Conservation (phyloP, 768 basidiomycete species). For the Pleurotus platypus region DNA sequence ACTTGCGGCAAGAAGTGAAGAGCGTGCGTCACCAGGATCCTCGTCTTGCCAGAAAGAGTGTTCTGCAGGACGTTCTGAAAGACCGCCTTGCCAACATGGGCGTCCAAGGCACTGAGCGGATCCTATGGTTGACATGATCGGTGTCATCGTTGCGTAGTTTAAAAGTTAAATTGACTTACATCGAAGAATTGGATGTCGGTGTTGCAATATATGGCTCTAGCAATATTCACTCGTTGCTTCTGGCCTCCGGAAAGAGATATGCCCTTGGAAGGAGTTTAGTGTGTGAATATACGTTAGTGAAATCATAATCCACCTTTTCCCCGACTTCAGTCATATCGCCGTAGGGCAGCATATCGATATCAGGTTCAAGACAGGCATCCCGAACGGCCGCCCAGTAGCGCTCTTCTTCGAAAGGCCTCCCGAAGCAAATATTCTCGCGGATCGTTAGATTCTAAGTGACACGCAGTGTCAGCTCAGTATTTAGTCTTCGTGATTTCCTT, state of each 20-base stretch:
- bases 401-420: constrained; percentile 75
- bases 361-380: constrained; percentile 76
- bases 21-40: constrained; percentile 88
- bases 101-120: constrained; percentile 87
- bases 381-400: constrained; percentile 79
- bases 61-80: constrained; percentile 81
- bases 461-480: not conserved
- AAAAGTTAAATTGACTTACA: constrained; percentile 22
- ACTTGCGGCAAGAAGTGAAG: constrained; percentile 86
- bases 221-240: constrained; percentile 79
- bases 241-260: constrained; percentile 85
- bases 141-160: not conserved
- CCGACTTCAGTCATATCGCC: constrained; percentile 86
- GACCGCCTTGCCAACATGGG: constrained; percentile 85
- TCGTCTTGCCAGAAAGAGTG: constrained; percentile 63
- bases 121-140: constrained; percentile 38
- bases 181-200: constrained; percentile 89
- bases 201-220: constrained; percentile 82
- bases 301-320: constrained; percentile 41
- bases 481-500: not conserved
- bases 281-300: not conserved
- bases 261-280: constrained; percentile 38
- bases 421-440: constrained; percentile 88
- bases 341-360: constrained; percentile 71
- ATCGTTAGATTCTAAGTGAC: constrained; percentile 68